Percentiles rank a stretch among this genome's conserved stretches.
These are phyloP conservation scores for Liquidambar formosana DNA, from an alignment of 164 flowering plant species.

Conservation along the genomic window DNA sequence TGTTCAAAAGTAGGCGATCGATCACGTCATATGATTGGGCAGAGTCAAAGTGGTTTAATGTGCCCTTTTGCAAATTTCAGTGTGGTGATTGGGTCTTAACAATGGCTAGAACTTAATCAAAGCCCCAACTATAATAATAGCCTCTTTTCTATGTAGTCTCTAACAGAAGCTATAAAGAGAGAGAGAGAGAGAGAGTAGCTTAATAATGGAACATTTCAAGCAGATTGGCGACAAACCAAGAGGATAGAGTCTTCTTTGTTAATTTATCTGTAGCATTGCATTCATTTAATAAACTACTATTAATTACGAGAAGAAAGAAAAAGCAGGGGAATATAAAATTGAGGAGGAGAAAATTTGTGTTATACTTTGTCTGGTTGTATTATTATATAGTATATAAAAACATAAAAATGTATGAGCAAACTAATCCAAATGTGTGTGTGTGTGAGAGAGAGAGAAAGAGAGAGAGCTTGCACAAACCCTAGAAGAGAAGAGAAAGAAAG, in stretches of 20 bases:
- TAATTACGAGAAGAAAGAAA: not conserved
- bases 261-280: not conserved
- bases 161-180: too few species aligned
- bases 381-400: not conserved
- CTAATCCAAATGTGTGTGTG: constrained; percentile 36
- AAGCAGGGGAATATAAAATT: constrained; percentile 15
- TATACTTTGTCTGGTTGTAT: constrained; percentile 32
- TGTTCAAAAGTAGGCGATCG: too few species aligned
- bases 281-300: constrained; percentile 23
- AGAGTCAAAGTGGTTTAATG: too few species aligned
- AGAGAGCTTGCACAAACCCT: constrained; percentile 29
- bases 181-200: not conserved
- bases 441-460: constrained; percentile 14
- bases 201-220: constrained; percentile 23
- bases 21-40: too few species aligned
- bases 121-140: too few species aligned
- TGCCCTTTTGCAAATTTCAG: too few species aligned
- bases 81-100: too few species aligned
- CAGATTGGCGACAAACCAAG: constrained; percentile 16
- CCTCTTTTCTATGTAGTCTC: too few species aligned
- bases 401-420: constrained; percentile 13
- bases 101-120: too few species aligned
- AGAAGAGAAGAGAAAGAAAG: constrained; percentile 19
- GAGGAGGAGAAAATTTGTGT: constrained; percentile 12
- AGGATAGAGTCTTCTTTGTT: constrained; percentile 30